Percentiles rank a stretch among this genome's conserved stretches.
Conservation (phyloP, 179 eudicot genomes). For the Beta lomatogona region DNA sequence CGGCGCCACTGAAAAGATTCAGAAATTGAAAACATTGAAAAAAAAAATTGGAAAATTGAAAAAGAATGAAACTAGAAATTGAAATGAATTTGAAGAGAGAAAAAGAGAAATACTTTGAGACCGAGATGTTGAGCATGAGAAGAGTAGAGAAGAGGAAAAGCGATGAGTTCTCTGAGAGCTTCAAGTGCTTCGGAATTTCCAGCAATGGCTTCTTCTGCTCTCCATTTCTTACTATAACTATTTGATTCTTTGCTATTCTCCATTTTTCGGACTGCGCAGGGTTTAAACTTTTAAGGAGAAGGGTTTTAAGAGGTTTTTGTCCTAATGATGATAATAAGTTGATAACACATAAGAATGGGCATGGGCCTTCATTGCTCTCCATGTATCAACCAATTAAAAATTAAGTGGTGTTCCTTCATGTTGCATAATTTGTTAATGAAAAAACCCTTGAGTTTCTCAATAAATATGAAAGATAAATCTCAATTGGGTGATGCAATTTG, state of each 20-base stretch:
- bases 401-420: too few relatives aligned
- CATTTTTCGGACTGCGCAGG: conserved; percentile 3
- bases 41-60: background rate
- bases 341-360: too few relatives aligned
- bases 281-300: background rate
- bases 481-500: too few relatives aligned
- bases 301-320: too few relatives aligned
- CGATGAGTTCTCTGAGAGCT: conserved; percentile 84
- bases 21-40: background rate
- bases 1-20: conserved; percentile 67
- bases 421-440: too few relatives aligned
- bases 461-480: too few relatives aligned
- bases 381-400: too few relatives aligned
- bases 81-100: background rate
- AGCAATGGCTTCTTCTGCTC: conserved; percentile 79
- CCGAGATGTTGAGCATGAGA: conserved; percentile 61
- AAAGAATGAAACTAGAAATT: background rate
- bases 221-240: conserved; percentile 33
- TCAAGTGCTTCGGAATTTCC: conserved; percentile 77
- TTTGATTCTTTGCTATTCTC: conserved; percentile 26
- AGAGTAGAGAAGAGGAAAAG: conserved; percentile 60
- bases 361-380: too few relatives aligned
- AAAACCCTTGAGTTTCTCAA: too few relatives aligned
- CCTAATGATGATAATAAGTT: too few relatives aligned
- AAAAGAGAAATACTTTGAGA: conserved; percentile 48